Evolutionary conservation across 805 yeast species (phyloP), one percentile per base, ranked within the genome.

Genomic region (Alloascoidea africana): DNA sequence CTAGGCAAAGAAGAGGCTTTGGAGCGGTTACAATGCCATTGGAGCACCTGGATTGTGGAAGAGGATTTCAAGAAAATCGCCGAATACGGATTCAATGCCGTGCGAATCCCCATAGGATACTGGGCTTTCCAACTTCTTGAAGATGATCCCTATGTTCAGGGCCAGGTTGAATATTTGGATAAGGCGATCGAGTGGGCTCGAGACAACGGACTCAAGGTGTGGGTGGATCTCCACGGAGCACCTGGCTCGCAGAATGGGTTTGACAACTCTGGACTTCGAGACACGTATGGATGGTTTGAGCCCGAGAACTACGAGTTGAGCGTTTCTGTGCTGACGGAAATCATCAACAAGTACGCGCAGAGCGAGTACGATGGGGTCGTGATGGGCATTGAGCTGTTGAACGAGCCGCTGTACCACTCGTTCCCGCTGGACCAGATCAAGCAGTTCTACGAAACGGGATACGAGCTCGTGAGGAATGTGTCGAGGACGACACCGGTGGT

Each of bases 161-260:
- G 89, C 14, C 85, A 76, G 55, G 69, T 58, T 38, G 49, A 56
- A 4, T 76, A 74, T 52, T 53, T 80, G 40, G 83, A 77, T 45
- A 51, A 62, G 51, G 84, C 86, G n/a, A 58, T 80, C 27, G 63
- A 50, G 15, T 80, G 89, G 87, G 66, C 75, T 35, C 48, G 63
- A 37, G 59, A 60, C 11, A 45, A 72, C 44, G 63, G 60, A 23
- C 48, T 80, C 39, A 73, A 70, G 47, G 85, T 70, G 14, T 79
- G 86, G 87, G 66, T 80, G 34, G 89, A 80, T 56, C 58, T 80
- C 48, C 91, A 80, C 51, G 89, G 89, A 44, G 84, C 75, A 18
- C 81, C 86, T 34, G 89, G 86, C 13, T 76, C 85, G 17, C 91
- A 80, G 54, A 80, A 80, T 52, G 87, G 89, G 14, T 80, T 80